phyloP scores from a whole-genome alignment of 1,139 yeast species.

The Taphrina communis region DNA sequence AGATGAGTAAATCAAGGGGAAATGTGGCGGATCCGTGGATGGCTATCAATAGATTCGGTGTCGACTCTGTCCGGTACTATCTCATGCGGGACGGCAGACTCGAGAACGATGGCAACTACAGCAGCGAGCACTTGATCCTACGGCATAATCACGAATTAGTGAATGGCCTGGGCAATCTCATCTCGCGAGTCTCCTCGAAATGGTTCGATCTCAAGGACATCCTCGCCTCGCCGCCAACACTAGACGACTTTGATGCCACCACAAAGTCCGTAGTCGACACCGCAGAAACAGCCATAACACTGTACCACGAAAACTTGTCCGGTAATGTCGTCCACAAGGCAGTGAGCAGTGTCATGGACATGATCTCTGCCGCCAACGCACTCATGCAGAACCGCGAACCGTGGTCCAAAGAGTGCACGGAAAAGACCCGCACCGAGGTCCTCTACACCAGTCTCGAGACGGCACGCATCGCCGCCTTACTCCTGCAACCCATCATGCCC shows the following conservation, averaged over 20 bases:
- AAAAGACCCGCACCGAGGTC: conserved; percentile 57
- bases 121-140: conserved; percentile 21
- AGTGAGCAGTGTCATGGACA: conserved; percentile 61
- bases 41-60: conserved; percentile 55
- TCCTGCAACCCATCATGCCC: conserved; percentile 77
- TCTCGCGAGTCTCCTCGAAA: conserved; percentile 30
- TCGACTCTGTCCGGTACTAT: conserved; percentile 42
- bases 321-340: conserved; percentile 27
- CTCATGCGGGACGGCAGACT: conserved; percentile 43
- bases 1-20: conserved; percentile 92
- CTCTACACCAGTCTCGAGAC: conserved; percentile 74
- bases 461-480: conserved; percentile 68
- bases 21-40: conserved; percentile 92
- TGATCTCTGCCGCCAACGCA: conserved; percentile 67
- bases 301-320: conserved; percentile 13
- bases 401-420: conserved; percentile 52
- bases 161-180: conserved; percentile 35
- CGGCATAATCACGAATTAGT: conserved; percentile 38
- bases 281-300: background rate
- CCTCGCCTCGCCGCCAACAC: conserved; percentile 7
- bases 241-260: background rate
- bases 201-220: conserved; percentile 10
- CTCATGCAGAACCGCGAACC: conserved; percentile 57
- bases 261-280: background rate
- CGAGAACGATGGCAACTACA: conserved; percentile 40